These are phyloP conservation scores for Aspergillus sp. DNA, from an alignment of 2,329 filamentous ascomycete species.

Conservation along the genomic window DNA sequence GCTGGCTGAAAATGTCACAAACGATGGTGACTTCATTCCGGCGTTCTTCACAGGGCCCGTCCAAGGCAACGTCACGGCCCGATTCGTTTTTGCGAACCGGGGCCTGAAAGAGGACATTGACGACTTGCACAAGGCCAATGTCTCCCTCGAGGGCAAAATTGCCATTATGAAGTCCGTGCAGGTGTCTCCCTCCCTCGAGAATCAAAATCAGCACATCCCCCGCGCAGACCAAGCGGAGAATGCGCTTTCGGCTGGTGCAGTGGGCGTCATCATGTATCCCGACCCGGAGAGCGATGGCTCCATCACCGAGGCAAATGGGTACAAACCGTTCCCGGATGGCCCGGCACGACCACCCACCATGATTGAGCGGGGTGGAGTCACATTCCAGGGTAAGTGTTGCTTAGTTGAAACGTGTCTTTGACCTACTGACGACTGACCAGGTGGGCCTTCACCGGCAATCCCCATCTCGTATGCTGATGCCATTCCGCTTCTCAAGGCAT, in stretches of 20 bases:
- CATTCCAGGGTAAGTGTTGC: neutral
- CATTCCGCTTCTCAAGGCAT: slow-evolving; percentile 19
- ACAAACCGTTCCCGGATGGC: neutral
- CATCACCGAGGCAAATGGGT: neutral
- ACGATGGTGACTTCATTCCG: neutral
- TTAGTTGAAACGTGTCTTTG: too few relatives aligned
- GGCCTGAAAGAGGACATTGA: neutral
- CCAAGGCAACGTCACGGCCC: neutral
- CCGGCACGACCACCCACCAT: neutral
- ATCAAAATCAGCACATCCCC: neutral
- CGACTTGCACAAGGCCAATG: neutral
- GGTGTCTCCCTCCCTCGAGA: neutral
- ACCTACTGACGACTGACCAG: neutral
- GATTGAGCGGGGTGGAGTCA: neutral
- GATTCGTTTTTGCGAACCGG: neutral
- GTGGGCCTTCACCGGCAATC: neutral
- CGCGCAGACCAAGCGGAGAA: neutral
- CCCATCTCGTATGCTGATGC: neutral
- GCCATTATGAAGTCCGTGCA: neutral
- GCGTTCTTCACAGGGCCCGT: neutral
- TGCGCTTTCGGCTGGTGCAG: neutral
- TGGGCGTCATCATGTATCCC: neutral
- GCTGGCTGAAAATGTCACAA: neutral
- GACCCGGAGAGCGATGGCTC: neutral
- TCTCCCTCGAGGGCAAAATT: neutral